These are phyloP conservation scores for Gilbertella persicaria DNA, from an alignment of 371 early-diverging fungal genomes.

Conservation along the genomic window DNA sequence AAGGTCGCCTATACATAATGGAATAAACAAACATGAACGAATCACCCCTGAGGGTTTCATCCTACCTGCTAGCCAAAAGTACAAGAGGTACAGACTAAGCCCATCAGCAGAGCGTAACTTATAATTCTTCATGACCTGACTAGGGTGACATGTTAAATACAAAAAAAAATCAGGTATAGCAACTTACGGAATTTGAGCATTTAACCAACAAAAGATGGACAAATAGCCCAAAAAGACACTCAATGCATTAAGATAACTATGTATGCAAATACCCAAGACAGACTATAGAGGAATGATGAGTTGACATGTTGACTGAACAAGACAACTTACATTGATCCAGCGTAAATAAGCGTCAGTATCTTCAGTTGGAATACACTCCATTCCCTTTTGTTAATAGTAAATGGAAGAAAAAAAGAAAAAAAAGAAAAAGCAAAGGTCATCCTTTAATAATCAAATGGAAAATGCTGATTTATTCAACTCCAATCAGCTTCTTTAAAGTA, in stretches of 20 bases:
- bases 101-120: conserved; percentile 50
- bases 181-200: conserved; percentile 35
- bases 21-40: too few species aligned
- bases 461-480: conserved; percentile 5
- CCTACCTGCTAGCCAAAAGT: conserved; percentile 67
- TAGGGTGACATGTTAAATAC: conserved; percentile 13
- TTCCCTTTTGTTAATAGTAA: neutral
- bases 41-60: too few species aligned
- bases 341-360: conserved; percentile 12
- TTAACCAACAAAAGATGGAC: conserved; percentile 33
- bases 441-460: neutral
- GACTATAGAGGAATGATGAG: conserved; percentile 9
- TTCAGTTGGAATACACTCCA: conserved; percentile 16
- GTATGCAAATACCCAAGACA: conserved; percentile 22
- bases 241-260: conserved; percentile 22
- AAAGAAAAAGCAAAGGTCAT: conserved; percentile 2
- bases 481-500: conserved; percentile 17
- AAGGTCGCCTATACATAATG: conserved; percentile 56
- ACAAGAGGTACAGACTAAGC: conserved; percentile 55
- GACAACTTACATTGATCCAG: conserved; percentile 26
- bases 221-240: conserved; percentile 25
- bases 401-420: neutral
- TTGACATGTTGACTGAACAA: neutral
- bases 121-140: conserved; percentile 62
- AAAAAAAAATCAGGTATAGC: neutral